Base-by-base conservation (phyloP, 768 basidiomycete genomes). In the Boletus bicolor region DNA sequence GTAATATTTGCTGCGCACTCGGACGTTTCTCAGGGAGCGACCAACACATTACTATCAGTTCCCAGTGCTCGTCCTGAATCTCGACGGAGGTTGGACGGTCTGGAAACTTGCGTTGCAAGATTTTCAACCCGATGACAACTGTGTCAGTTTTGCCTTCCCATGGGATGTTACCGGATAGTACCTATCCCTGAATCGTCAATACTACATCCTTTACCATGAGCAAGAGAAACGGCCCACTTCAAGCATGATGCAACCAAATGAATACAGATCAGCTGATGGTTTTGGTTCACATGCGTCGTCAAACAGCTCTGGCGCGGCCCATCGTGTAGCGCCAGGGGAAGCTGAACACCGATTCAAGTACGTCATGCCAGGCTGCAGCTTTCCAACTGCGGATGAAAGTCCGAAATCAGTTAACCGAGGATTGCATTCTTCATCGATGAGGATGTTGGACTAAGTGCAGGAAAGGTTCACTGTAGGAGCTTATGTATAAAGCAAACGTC, bases 321-420 rank as follows among this genome's bases (percentile, higher is more conserved):
- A 79, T 7, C 77, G 72, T 19, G 78, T 72, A 19, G 76, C 75
- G 5, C 77, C 79, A 26, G 52, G 57, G 37, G 44, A 37, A 10
- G n/a, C 46, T 4, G 53, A 44, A 28, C 34, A 21, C 67, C 75
- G 74, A 26, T 68, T 68, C 51, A 68, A 63, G 36, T 63, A 70
- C n/a, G 64, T 61, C 65, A 69, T 6, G 32, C 70, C 64, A 35
- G 69, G 63, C 64, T 21, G 72, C 63, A 47, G 35, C 47, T 26
- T 26, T 17, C 17, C 6, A 3, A 39, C 11, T 28, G 36, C 17
- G 76, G 69, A 44, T 55, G 77, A 78, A 12, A 79, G 63, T 4
- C 78, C 78, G 56, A 79, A 79, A 53, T 79, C 78, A 50, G 72
- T 73, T 11, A 78, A 57, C 17, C 68, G 67, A 3, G 73, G 76